Percentiles rank a stretch among this genome's conserved stretches.
Conservation (phyloP, 2,329 filamentous ascomycete species). For the Ceratocystiopsis sp. region DNA sequence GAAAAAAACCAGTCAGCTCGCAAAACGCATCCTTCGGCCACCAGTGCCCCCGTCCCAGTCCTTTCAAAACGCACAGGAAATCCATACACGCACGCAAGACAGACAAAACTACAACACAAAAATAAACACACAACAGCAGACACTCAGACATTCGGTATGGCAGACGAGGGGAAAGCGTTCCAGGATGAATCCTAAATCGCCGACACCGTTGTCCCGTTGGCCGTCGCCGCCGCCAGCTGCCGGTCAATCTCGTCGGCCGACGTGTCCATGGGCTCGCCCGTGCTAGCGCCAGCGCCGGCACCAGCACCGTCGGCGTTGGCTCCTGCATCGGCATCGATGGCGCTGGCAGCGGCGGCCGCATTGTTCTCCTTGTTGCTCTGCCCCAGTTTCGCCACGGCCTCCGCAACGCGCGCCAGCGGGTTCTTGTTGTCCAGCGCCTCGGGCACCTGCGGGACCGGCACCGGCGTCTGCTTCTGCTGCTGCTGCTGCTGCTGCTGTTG, state of each 20-base stretch:
- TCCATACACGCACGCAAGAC: too few species aligned
- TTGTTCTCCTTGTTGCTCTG: background rate
- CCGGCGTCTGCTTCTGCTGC: background rate
- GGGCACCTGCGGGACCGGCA: background rate
- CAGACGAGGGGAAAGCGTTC: too few species aligned
- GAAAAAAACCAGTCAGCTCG: background rate
- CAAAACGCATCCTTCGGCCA: background rate
- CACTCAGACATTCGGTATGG: too few species aligned
- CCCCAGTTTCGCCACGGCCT: constrained; percentile 21
- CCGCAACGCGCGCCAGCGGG: constrained; percentile 31
- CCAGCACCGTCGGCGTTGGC: background rate
- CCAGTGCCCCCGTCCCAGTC: too few species aligned
- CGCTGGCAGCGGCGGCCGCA: background rate
- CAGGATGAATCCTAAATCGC: background rate
- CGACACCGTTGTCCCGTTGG: background rate
- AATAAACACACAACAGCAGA: too few species aligned
- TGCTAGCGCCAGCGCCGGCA: background rate
- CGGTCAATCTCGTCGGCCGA: background rate
- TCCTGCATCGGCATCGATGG: background rate
- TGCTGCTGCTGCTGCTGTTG: background rate
- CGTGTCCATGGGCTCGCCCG: constrained; percentile 6
- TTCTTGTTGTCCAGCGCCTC: constrained; percentile 1
- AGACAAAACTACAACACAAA: too few species aligned
- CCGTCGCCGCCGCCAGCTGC: background rate
- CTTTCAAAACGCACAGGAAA: too few species aligned